Evolutionary conservation across 164 flowering plant genomes (phyloP).

Genomic region (Piper betle): DNA sequence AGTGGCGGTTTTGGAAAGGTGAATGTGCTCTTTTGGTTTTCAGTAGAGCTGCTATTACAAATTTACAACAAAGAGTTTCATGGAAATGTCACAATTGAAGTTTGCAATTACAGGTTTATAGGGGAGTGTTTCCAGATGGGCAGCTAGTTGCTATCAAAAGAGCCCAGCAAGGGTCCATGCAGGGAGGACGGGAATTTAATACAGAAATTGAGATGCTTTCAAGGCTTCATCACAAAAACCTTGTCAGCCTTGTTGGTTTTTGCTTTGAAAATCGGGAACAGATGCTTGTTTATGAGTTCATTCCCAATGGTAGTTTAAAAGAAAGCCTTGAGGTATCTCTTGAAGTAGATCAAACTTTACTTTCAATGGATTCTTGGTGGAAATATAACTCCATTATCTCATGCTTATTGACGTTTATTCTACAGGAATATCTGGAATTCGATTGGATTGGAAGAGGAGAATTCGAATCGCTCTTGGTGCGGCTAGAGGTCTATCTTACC

Average conservation of each 20-base stretch:
- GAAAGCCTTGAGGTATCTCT: slow-evolving; percentile 43
- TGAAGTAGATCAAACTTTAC: too few relatives aligned
- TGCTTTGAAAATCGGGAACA: slow-evolving; percentile 71
- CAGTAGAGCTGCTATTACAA: slow-evolving; percentile 23
- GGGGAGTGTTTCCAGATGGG: slow-evolving; percentile 40
- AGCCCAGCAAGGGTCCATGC: slow-evolving; percentile 62
- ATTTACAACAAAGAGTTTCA: background rate
- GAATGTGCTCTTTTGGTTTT: slow-evolving; percentile 18
- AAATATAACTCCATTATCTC: background rate
- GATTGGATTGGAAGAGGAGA: slow-evolving; percentile 1
- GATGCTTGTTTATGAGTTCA: slow-evolving; percentile 54
- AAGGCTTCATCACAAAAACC: slow-evolving; percentile 69
- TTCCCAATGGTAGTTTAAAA: slow-evolving; percentile 52
- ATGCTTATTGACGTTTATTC: background rate
- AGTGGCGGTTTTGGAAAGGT: slow-evolving; percentile 22
- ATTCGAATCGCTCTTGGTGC: slow-evolving; percentile 1
- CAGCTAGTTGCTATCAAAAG: slow-evolving; percentile 55
- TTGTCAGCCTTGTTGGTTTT: slow-evolving; percentile 57
- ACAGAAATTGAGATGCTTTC: slow-evolving; percentile 65
- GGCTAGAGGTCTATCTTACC: slow-evolving; percentile 4
- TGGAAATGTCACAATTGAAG: background rate
- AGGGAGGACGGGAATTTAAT: slow-evolving; percentile 62
- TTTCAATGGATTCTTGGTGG: too few relatives aligned
- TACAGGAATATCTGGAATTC: background rate
- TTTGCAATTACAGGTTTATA: slow-evolving; percentile 33